Conservation (phyloP, 2,329 filamentous ascomycete genomes). For the Ceratocystis ficicola region DNA sequence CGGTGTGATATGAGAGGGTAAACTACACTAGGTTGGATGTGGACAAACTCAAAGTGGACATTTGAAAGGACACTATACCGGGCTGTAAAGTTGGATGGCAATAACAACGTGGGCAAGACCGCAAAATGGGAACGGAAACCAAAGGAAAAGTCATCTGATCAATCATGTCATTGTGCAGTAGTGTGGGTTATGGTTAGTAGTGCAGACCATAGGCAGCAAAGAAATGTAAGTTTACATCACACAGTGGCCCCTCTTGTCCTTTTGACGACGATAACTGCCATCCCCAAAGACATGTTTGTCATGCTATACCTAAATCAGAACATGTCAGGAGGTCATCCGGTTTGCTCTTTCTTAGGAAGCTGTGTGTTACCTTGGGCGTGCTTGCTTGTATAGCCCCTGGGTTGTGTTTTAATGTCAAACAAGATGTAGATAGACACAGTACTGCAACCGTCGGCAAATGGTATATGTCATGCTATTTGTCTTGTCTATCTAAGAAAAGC, state of each 20-base stretch:
- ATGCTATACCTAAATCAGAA: no score
- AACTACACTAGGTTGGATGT: neutral
- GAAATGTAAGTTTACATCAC: neutral
- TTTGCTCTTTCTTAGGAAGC: no score
- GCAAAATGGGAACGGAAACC: neutral
- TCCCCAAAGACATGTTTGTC: neutral
- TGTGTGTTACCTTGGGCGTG: no score
- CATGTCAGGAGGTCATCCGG: no score
- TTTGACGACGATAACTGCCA: neutral
- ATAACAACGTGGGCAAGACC: neutral
- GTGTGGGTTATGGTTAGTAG: neutral
- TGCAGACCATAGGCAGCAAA: neutral
- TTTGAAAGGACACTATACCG: neutral
- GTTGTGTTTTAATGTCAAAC: no score
- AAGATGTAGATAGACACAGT: no score
- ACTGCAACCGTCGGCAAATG: no score
- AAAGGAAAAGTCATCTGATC: neutral
- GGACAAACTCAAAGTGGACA: neutral
- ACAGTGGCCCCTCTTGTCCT: neutral
- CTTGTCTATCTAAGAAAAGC: no score
- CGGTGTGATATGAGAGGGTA: neutral
- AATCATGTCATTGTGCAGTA: constrained; percentile 12
- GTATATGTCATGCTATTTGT: no score
- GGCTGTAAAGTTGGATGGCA: neutral
- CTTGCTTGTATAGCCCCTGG: no score